Evolutionary conservation across 208 protist genomes (phyloP).

Genomic region (Polymyxa betae): DNA sequence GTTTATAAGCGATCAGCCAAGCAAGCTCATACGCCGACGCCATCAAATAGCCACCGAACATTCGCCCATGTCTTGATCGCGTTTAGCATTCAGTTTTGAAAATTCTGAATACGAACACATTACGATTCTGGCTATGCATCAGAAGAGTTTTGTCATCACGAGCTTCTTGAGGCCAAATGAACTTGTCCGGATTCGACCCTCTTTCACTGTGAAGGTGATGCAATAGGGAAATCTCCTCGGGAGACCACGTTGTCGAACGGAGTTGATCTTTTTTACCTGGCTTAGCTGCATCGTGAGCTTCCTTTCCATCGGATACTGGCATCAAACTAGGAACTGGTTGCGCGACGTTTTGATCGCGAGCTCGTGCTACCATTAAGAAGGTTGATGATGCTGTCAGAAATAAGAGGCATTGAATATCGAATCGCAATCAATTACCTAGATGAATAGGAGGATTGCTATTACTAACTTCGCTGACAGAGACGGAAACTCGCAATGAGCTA

Average conservation of each 20-base stretch:
- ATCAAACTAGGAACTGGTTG: neutral
- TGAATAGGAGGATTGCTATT: neutral
- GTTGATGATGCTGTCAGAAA: neutral
- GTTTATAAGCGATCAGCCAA: conserved; percentile 13
- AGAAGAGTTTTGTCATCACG: neutral
- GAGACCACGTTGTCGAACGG: neutral
- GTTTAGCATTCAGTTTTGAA: neutral
- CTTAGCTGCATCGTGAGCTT: neutral
- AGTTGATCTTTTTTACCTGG: neutral
- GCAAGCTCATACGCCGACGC: conserved; percentile 1
- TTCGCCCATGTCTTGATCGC: conserved; percentile 9
- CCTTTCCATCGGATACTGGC: neutral
- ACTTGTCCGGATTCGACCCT: neutral
- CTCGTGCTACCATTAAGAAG: neutral
- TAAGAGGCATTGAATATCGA: neutral
- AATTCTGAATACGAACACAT: neutral
- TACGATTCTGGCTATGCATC: conserved; percentile 46
- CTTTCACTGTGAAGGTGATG: neutral
- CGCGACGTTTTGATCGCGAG: neutral
- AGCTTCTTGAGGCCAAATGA: neutral
- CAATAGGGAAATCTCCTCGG: neutral
- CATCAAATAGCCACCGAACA: conserved; percentile 34
- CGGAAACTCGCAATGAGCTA: neutral
- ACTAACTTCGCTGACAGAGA: neutral
- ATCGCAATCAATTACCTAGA: neutral